Evolutionary conservation across 768 basidiomycete genomes (phyloP).

Genomic region (Xanthoconium stramineum): DNA sequence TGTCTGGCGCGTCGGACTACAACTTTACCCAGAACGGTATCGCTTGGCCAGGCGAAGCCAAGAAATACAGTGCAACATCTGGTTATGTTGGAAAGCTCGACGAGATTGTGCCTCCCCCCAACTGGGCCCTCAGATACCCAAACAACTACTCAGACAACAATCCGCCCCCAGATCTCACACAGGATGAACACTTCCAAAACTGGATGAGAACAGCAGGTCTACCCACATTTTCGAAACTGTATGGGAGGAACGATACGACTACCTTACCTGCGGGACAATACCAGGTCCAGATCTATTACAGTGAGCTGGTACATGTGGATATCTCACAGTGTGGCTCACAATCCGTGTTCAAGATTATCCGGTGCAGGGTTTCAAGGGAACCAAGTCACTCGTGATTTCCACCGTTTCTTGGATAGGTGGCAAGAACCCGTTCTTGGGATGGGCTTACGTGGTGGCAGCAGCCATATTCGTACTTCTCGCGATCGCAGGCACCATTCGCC

Average conservation of each 20-base stretch:
- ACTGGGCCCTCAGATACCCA: constrained; percentile 78
- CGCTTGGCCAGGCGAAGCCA: constrained; percentile 93
- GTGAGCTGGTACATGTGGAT: constrained; percentile 38
- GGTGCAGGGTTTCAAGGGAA: constrained; percentile 85
- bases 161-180: constrained; percentile 68
- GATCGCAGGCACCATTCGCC: constrained; percentile 83
- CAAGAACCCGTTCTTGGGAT: constrained; percentile 97
- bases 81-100: constrained; percentile 54
- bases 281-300: constrained; percentile 71
- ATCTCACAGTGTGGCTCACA: constrained; percentile 1
- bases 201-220: constrained; percentile 99
- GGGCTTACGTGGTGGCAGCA: constrained; percentile 93
- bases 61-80: constrained; percentile 71
- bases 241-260: constrained; percentile 83
- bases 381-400: constrained; percentile 95
- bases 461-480: constrained; percentile 86
- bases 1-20: constrained; percentile 51
- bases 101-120: constrained; percentile 86
- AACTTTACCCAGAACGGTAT: constrained; percentile 76
- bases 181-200: constrained; percentile 94
- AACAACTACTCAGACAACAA: constrained; percentile 62
- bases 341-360: constrained; percentile 72
- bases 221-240: constrained; percentile 95
- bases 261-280: constrained; percentile 73
- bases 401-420: constrained; percentile 99